Base-by-base conservation (phyloP, 2,329 filamentous ascomycete genomes). In the Ceratocystis cacaofunesta region DNA sequence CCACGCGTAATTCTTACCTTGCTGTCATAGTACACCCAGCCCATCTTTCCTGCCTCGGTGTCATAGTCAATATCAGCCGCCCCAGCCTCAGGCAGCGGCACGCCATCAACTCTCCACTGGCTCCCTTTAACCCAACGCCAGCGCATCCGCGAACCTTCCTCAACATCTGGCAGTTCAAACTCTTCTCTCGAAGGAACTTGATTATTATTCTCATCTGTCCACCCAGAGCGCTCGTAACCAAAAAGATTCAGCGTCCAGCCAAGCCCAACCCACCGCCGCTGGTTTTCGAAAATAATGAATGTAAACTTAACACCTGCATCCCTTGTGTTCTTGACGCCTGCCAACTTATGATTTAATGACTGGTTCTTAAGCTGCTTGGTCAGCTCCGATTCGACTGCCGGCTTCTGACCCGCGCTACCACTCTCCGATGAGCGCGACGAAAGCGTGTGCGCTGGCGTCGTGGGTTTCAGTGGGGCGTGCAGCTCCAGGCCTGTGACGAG, bases 1-100 rank as follows among this genome's bases (percentile, higher is more conserved):
- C 36, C 10, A 15, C 12, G 36, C 36, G 12, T 10, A 25, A 28
- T 52, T 52, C 78, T 68, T 77, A 90, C 90, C 85, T 96, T 96
- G 74, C 92, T 97, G 72, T 99, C 94, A 73, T 96, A 99, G 75
- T 94, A 99, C 46, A 96, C 90, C 94, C 94, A 99, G 1, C 92
- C 94, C 70, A 86, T 83, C 71, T 77, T 85, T 2, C 83, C 87
- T 28, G 85, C 81, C 0, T 82, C 78, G 1, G 79, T 78, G 65
- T 85, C 83, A 69, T 82, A 82, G 67, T 79, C 82, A 3, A 76
- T 70, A 19, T 78, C 76, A 19, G 62, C 67, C 10, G 65, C 66
- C 5, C 76, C 77, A 62, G 75, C 81, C 75, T 85, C 83, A 0
- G 80, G 74, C n/a, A 52, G 46, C 25, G 41, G n/a, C 1, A 84